These are phyloP conservation scores for Moesziomyces sp. DNA, from an alignment of 1,284 basidiomycete species.

Conservation along the genomic window DNA sequence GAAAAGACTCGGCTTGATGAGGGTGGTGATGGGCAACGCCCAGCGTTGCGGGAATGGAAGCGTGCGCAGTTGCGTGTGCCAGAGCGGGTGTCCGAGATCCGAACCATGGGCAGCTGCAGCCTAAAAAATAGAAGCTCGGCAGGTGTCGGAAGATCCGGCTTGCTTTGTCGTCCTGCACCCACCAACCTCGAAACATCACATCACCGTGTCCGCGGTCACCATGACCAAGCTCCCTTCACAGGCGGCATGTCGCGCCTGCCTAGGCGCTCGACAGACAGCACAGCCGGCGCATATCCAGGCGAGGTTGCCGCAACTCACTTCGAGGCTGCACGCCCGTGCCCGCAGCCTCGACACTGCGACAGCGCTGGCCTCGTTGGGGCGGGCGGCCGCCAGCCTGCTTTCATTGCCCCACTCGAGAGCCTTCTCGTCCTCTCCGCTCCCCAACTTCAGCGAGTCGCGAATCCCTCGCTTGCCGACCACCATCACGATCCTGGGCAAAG, in stretches of 20 bases:
- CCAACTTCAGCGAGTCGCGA: not conserved
- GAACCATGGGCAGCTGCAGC: no score
- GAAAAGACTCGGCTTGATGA: no score
- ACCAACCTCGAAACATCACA: not conserved
- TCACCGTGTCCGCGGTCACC: no score
- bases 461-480: slow-evolving; percentile 11
- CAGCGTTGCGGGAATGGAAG: not conserved
- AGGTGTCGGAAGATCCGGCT: no score
- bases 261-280: slow-evolving; percentile 21
- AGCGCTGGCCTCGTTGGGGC: slow-evolving; percentile 1
- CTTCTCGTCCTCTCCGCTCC: slow-evolving; percentile 10
- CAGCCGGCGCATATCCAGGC: slow-evolving; percentile 36
- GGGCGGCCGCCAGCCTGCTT: not conserved
- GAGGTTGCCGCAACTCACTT: slow-evolving; percentile 26
- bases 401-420: not conserved
- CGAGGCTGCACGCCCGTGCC: slow-evolving; percentile 4
- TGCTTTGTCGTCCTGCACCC: not conserved
- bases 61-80: no score
- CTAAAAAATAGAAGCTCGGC: no score
- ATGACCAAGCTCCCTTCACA: slow-evolving; percentile 31
- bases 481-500: slow-evolving; percentile 37
- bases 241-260: slow-evolving; percentile 25
- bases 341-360: not conserved
- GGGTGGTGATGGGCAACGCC: no score
- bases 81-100: no score